Evolutionary conservation across 2,329 filamentous ascomycete genomes (phyloP), one percentile per base, ranked within the genome.

Genomic region (Botrytis cinerea): DNA sequence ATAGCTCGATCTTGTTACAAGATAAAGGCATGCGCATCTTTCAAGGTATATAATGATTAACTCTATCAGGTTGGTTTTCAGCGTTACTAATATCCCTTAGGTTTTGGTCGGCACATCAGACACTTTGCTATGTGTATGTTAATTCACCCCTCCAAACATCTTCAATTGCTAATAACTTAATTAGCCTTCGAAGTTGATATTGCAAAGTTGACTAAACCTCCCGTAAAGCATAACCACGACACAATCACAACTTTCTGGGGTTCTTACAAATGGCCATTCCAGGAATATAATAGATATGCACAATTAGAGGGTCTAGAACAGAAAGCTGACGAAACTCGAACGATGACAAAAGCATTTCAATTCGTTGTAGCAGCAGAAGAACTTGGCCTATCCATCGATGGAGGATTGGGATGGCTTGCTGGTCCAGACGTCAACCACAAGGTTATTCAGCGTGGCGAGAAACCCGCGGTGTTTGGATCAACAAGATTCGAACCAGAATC

Each of bases 351-450:
- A 48, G 89, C 90, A 4, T 86, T 93, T 73, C 83, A 84, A 18
- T 87, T 86, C 70, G 84, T 92, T 2, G 82, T 79, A 2, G 84
- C 85, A 14, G 86, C 91, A 4, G 84, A 83, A 51, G 89, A 92
- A 74, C 84, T 93, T n/a, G 91, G 88, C 0, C 81, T 93, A 5
- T 92, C 89, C 28, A 85, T 92, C 59, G 89, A 92, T 78, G 90
- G 87, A 73, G 90, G 91, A 16, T 84, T 93, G 54, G 91, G 91
- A 18, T 93, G 90, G 85, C 84, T 93, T 18, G 83, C 83, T 64
- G 90, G 90, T 0, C 88, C 90, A 1, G 90, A 92, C 79, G 82
- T 85, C 28, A 85, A 85, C 63, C 83, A 83, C 9, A 82, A 87
- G 32, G 83, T 86, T 64, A 81, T 84, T 28, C 82, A 76, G 9